Evolutionary conservation across 257 asterid species (phyloP).

Genomic region (Solanum chmielewskii): DNA sequence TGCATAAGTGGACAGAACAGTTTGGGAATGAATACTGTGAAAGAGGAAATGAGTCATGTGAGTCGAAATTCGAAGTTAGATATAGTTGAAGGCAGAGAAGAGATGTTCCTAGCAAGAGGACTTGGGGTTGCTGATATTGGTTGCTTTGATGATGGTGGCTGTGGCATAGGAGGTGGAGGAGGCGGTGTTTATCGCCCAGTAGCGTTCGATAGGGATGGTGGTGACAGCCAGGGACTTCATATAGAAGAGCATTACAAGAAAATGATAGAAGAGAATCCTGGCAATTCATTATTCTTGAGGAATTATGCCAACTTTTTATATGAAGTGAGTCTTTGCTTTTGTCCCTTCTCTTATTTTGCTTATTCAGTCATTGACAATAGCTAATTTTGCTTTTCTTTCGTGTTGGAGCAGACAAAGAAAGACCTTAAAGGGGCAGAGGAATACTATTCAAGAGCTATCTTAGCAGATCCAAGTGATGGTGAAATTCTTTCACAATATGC

Average conservation of each 20-base stretch:
- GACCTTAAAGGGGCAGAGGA: constrained; percentile 65
- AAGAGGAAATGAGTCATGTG: constrained; percentile 4
- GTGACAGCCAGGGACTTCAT: constrained; percentile 22
- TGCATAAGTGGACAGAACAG: not conserved
- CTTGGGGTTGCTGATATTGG: constrained; percentile 39
- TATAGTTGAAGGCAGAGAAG: constrained; percentile 28
- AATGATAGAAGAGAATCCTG: constrained; percentile 55
- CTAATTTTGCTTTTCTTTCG: not conserved
- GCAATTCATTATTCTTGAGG: constrained; percentile 56
- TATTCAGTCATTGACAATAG: not conserved
- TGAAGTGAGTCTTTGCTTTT: constrained; percentile 22
- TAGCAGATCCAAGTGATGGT: constrained; percentile 77
- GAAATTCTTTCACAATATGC: constrained; percentile 68
- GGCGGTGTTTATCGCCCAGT: constrained; percentile 38
- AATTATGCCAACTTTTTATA: constrained; percentile 81
- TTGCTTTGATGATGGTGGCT: not conserved
- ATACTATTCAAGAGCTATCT: constrained; percentile 64
- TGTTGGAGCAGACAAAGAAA: constrained; percentile 34
- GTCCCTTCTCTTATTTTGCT: not conserved
- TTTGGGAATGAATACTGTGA: constrained; percentile 6
- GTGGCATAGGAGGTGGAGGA: constrained; percentile 20
- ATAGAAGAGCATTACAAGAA: constrained; percentile 58
- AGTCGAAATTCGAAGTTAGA: constrained; percentile 5
- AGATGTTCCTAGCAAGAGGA: constrained; percentile 66
- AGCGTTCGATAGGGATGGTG: constrained; percentile 37